Evolutionary conservation across 179 eudicot species (phyloP), one percentile per base, ranked within the genome.

Genomic region (Corrigiola litoralis): DNA sequence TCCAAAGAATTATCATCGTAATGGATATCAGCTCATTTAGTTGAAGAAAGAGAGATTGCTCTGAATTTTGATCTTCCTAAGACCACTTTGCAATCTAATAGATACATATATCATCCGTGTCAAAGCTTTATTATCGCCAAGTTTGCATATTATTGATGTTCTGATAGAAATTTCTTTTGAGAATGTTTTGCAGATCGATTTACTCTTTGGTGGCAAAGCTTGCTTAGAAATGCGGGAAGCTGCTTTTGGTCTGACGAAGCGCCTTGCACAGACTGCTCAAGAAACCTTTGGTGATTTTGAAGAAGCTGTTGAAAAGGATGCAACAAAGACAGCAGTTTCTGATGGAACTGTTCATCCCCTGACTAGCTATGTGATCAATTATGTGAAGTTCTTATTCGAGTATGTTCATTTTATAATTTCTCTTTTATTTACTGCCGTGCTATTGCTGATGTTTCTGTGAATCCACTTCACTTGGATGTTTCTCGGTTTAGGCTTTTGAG

Each of bases 291-390:
- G 87, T 79, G 96, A 88, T 80, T 94, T 94, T 77, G 96, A 90
- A 79, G 99, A 94, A 79, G 99, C 90, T 47, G 96, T 90, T 74
- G 95, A 88, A 74, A 94, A 90, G 66, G 97, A 94, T 79, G 95
- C 97, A 23, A 87, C 97, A 61, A 90, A 84, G 80, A 94, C 96
- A 63, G 83, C 97, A 46, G 92, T 86, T 20, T 61, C 84, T 67
- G 99, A 90, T 78, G 99, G 97, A 66, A 94, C 97, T 45, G 97
- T 94, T 53, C 99, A 94, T 81, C 99, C 99, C 20, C 72, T 94
- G 72, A 94, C 99, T 48, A 94, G 99, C 89, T 90, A 94, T 61
- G 99, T 94, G 80, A 87, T 90, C 67, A 94, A 94, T 73, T 94
- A 94, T 64, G 95, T 94, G 81, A 94, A 94, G 78, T 86, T 94